Base-by-base conservation (phyloP, 176 grass and related monocot genomes). In the Phragmites australis region DNA sequence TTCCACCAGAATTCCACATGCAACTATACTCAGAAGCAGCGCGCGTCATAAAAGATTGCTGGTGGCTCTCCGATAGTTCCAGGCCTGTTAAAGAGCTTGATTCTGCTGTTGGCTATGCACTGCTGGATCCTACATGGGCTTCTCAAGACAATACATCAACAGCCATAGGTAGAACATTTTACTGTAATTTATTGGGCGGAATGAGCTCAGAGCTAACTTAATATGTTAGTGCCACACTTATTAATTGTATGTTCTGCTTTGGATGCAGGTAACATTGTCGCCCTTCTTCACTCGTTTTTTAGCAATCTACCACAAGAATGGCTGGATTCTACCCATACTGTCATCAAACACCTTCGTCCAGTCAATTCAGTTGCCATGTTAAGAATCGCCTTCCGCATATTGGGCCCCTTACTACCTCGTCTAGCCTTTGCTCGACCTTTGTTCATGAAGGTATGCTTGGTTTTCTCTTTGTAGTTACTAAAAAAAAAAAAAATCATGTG, bases 301-400 rank as follows among this genome's bases (percentile, higher is more conserved):
- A 98, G 90, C 86, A 98, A 95, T 81, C 90, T 98, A 80, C 96
- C 96, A 49, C 92, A 98, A 84, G 96, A 98, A 86, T 98, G 96
- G 92, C 82, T 98, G 72, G 96, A 95, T 77, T 91, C 92, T 76
- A 93, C 96, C 25, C 96, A 98, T 70, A 91, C 90, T 56, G 86
- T 98, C 54, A 94, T 98, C 71, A 98, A 95, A 75, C 92, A 99
- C 77, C 90, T 98, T 40, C 86, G 88, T 39, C 96, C 96, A 83
- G 90, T 99, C 52, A 99, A 77, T 93, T 99, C 96, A 79, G 90
- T 99, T 75, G 90, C 96, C 51, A 99, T 95, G 92, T 82, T 99
- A 55, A 90, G 96, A 89, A 95, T 99, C 59, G 90, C 96, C 41
- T 99, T 99, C 75, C 92, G 92, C 84, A 95, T 99, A 86, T 87